A percentile compares a stretch with the other conserved stretches of the same genome.
Conservation (phyloP, 495 filamentous ascomycete genomes). For the Lentithecium fluviatile region DNA sequence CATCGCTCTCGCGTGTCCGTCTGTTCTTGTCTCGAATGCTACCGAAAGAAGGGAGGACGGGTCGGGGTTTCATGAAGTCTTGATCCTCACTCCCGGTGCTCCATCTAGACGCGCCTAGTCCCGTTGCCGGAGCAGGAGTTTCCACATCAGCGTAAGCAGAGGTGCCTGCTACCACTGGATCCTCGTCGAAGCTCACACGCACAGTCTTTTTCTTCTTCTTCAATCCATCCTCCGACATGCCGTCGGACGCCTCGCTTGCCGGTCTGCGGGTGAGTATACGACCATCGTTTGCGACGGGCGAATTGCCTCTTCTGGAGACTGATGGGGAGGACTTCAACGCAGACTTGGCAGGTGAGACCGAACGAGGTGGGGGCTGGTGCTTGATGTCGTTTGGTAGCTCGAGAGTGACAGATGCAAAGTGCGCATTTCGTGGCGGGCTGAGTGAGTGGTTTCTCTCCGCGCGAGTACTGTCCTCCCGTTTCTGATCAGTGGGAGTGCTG, state of each 20-base stretch:
- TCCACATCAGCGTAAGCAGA: slow-evolving; percentile 45
- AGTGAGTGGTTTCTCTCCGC: slow-evolving; percentile 48
- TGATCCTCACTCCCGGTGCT: slow-evolving; percentile 42
- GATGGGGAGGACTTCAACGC: slow-evolving; percentile 70
- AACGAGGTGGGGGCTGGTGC: slow-evolving; percentile 76
- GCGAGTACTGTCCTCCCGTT: slow-evolving; percentile 12
- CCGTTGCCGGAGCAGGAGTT: slow-evolving; percentile 19
- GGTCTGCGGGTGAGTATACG: slow-evolving; percentile 38
- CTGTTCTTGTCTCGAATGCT: slow-evolving; percentile 59
- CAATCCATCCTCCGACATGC: slow-evolving; percentile 60
- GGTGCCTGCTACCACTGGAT: slow-evolving; percentile 59
- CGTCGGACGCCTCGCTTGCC: slow-evolving; percentile 61
- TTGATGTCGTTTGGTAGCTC: slow-evolving; percentile 50
- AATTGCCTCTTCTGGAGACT: slow-evolving; percentile 33
- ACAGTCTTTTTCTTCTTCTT: slow-evolving; percentile 64
- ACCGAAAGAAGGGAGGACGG: slow-evolving; percentile 78
- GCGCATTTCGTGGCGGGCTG: slow-evolving; percentile 68
- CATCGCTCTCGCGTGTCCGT: slow-evolving; percentile 35
- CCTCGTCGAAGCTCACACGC: slow-evolving; percentile 86
- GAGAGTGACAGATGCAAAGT: slow-evolving; percentile 64
- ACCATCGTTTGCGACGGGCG: slow-evolving; percentile 35
- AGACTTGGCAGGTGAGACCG: slow-evolving; percentile 81
- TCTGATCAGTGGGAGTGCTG: neutral
- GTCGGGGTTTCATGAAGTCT: slow-evolving; percentile 70
- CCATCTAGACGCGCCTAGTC: slow-evolving; percentile 26